Evolutionary conservation across 768 basidiomycete species (phyloP), one percentile per base, ranked within the genome.

Genomic region (Tulasnella sp.): DNA sequence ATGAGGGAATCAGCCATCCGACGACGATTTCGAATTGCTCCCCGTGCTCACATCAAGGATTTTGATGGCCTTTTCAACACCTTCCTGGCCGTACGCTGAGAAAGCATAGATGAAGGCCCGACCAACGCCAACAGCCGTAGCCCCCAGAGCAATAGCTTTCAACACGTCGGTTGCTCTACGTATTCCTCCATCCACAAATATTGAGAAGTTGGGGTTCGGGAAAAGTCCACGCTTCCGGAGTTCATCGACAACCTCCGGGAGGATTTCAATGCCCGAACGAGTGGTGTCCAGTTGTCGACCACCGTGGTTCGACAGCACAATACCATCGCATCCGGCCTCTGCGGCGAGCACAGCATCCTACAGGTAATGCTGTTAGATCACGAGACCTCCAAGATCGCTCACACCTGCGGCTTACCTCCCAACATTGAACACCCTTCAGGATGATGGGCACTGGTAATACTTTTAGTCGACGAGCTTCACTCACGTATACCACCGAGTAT

Each of bases 161-260:
- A 96, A 81, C 2, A 95, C 89, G 78, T 96, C 94, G 12, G 90
- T 93, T 0, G 95, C 94, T 41, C 95, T 83, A 65, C 95, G 85
- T 8, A 98, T 93, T 71, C 96, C 97, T n/a, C 96, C 96, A 77
- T 99, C 96, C 14, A 94, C 86, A 77, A 90, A 92, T 37, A 98
- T 82, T 77, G 94, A 89, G 82, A 98, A 84, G 67, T 92, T 91
- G 1, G 79, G 78, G 72, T 80, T 80, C 63, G 92, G 91, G 80
- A 92, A 92, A 29, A 83, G 82, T 42, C 92, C 80, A 1, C 90
- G 78, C 83, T 79, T 84, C 74, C 86, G 86, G 26, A 98, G 84
- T 73, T 90, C 87, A 36, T 81, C 81, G 36, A 91, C 89, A 26
- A 95, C 93, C 78, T 94, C 92, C 1, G 89, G 90, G 17, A 97